These are phyloP conservation scores for Pseudogymnoascus sp. DNA, from an alignment of 2,329 filamentous ascomycete species.

Conservation along the genomic window DNA sequence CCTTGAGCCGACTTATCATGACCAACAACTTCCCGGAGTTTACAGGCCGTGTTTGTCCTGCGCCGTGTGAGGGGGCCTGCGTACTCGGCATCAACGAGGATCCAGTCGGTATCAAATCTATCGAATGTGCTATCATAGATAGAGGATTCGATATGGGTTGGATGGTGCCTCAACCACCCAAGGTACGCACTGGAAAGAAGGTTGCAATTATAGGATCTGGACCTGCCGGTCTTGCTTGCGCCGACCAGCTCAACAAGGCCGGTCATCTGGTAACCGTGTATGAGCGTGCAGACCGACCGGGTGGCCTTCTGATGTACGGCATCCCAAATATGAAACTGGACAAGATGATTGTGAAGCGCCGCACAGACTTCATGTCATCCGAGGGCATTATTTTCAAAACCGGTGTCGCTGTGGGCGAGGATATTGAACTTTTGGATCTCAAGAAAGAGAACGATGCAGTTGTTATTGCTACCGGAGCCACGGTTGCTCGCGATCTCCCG, in stretches of 20 bases:
- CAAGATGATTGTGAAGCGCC: constrained; percentile 92
- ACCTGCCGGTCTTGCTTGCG: constrained; percentile 79
- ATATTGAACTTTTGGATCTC: constrained; percentile 61
- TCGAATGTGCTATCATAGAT: constrained; percentile 96
- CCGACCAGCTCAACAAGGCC: constrained; percentile 89
- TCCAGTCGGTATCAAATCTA: constrained; percentile 95
- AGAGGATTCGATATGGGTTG: constrained; percentile 96
- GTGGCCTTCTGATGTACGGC: constrained; percentile 94
- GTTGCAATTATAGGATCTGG: constrained; percentile 87
- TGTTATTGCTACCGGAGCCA: constrained; percentile 85
- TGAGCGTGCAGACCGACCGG: constrained; percentile 82
- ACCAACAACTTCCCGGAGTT: constrained; percentile 99
- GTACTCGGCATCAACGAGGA: constrained; percentile 96
- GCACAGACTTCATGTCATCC: constrained; percentile 87
- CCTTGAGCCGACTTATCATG: constrained; percentile 83
- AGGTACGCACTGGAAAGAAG: constrained; percentile 77
- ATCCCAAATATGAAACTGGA: constrained; percentile 99
- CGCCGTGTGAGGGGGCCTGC: constrained; percentile 92
- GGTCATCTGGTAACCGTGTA: constrained; percentile 86
- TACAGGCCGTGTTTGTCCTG: constrained; percentile 92
- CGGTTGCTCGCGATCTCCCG: constrained; percentile 84
- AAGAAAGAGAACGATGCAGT: constrained; percentile 72
- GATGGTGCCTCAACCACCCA: constrained; percentile 79
- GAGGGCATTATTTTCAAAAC: constrained; percentile 82
- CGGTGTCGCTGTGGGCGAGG: constrained; percentile 68